Base-by-base conservation (phyloP, 1,284 basidiomycete species). In the Porodaedalea pini region DNA sequence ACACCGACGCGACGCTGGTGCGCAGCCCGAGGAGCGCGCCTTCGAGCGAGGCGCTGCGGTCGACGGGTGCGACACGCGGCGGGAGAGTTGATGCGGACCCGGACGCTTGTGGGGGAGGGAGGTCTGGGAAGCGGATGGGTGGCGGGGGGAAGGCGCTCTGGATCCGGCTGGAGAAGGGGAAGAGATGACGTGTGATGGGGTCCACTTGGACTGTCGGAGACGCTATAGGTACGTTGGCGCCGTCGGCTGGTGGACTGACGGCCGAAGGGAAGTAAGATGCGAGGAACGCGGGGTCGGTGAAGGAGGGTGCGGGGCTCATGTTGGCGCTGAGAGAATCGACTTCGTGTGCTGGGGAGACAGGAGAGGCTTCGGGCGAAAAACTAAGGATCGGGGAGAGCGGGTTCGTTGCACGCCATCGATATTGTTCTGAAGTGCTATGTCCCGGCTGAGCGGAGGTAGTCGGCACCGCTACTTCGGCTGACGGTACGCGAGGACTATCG, bases 1-100 rank as follows among this genome's bases (percentile, higher is more conserved):
- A 79, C 37, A 90, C 71, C 2, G 80, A 73, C 41, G 81, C 77
- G 21, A 90, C 65, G 34, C 82, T 83, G 34, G 82, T 81, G 52
- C 84, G 78, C 53, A 91, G 69, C 8, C 81, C 78, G 8, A 70
- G 69, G 23, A 91, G 70, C 5, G 86, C 76, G 21, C 79, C 81
- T 60, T 85, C 80, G 29, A 89, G 72, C 11, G 81, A 79, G n/a
- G 77, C 76, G 44, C 76, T 76, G 17, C 85, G 70, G 66, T 85
- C 79, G 19, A 88, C 64, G 3, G 86, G 85, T 4, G 85, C 81
- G 34, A 58, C 37, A 21, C 57, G 51, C 4, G 47, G 17, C 23
- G 52, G 6, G 56, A 19, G 7, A 1, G 11, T 29, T 37, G 44
- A 17, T 17, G 27, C 15, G 29, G 39, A 4, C 25, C 27, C 23